Evolutionary conservation across 345 rosid species (phyloP).

Genomic region (Melaleuca alternifolia): DNA sequence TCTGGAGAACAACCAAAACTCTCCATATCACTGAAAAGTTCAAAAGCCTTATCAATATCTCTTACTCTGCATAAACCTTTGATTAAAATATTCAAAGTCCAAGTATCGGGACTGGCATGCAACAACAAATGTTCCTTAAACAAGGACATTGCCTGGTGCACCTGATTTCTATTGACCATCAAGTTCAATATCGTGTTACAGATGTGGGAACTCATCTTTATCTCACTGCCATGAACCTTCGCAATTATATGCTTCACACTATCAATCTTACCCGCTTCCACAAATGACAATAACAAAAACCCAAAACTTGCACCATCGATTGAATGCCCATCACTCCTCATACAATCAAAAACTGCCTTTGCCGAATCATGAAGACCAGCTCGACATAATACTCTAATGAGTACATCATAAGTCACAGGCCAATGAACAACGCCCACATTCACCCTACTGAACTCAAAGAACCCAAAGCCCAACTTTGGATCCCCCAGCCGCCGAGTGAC

Average conservation of each 20-base stretch:
- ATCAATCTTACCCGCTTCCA: slow-evolving; percentile 30
- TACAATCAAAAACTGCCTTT: slow-evolving; percentile 30
- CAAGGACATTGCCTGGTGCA: slow-evolving; percentile 45
- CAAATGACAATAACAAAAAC: slow-evolving; percentile 40
- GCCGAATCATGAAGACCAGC: slow-evolving; percentile 48
- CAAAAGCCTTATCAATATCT: slow-evolving; percentile 37
- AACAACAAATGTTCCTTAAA: slow-evolving; percentile 32
- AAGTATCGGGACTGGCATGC: slow-evolving; percentile 37
- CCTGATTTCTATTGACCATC: slow-evolving; percentile 39
- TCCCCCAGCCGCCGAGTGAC: slow-evolving; percentile 47
- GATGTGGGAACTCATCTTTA: slow-evolving; percentile 19
- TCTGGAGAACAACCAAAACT: slow-evolving; percentile 58
- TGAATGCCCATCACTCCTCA: slow-evolving; percentile 66
- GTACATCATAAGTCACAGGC: slow-evolving; percentile 43
- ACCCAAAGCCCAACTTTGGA: slow-evolving; percentile 47
- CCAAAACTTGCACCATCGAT: slow-evolving; percentile 31
- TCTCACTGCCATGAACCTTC: slow-evolving; percentile 23
- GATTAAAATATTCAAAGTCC: slow-evolving; percentile 74
- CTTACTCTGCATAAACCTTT: slow-evolving; percentile 51
- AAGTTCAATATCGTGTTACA: slow-evolving; percentile 47
- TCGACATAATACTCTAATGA: slow-evolving; percentile 54
- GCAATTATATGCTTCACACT: slow-evolving; percentile 39
- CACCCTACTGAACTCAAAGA: slow-evolving; percentile 56
- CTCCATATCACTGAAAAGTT: slow-evolving; percentile 44
- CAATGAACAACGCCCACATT: slow-evolving; percentile 42